These are phyloP conservation scores for Xylariales sp. DNA, from an alignment of 2,329 filamentous ascomycete species.

Conservation along the genomic window DNA sequence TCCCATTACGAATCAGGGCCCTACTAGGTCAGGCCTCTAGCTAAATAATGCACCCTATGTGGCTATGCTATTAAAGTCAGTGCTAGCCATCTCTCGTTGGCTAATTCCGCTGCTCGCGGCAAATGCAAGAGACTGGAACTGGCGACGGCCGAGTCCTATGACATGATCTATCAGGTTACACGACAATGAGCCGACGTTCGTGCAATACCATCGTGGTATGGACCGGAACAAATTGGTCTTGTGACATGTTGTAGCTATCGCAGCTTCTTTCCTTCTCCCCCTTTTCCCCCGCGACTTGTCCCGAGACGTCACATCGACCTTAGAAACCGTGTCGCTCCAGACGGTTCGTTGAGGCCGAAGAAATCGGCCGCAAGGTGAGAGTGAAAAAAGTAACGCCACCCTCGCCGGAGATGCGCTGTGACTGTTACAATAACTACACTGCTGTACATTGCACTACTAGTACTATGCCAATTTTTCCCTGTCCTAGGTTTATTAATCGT, in stretches of 20 bases:
- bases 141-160: constrained; percentile 17
- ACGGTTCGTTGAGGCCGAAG: constrained; percentile 2
- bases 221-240: constrained; percentile 21
- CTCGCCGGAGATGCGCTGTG: constrained; percentile 16
- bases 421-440: constrained; percentile 11
- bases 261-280: constrained; percentile 21
- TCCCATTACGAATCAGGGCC: constrained; percentile 13
- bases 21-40: too few relatives aligned
- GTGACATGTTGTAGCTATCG: constrained; percentile 33
- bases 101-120: background rate
- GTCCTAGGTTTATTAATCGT: constrained; percentile 13
- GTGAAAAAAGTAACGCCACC: constrained; percentile 15
- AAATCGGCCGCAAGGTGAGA: constrained; percentile 6
- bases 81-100: background rate
- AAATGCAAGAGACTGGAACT: constrained; percentile 9
- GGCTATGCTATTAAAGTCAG: constrained; percentile 1
- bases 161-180: constrained; percentile 34
- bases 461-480: background rate
- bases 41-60: background rate
- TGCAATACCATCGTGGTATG: constrained; percentile 6
- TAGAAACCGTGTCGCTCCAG: background rate
- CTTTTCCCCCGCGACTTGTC: constrained; percentile 1
- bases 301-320: constrained; percentile 18
- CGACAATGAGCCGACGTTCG: constrained; percentile 17
- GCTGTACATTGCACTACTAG: background rate